These are phyloP conservation scores for Acanthochlamys bracteata DNA, from an alignment of 106 monocot species.

Conservation along the genomic window DNA sequence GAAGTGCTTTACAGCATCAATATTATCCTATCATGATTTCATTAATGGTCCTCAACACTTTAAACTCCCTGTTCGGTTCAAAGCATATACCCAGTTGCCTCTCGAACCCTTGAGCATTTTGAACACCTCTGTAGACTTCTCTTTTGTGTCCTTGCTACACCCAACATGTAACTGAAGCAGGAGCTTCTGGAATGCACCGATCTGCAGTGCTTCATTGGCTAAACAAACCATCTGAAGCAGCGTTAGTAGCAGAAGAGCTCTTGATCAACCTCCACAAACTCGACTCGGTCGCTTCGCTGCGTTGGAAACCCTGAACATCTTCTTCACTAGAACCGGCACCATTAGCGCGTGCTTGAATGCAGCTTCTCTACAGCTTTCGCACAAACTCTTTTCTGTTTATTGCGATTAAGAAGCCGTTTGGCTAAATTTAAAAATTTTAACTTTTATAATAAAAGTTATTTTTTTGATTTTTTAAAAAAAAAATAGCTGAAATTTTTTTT, in stretches of 20 bases:
- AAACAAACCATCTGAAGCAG: neutral
- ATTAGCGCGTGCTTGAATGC: conserved; percentile 18
- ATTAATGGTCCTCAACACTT: conserved; percentile 13
- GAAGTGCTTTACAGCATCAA: no score
- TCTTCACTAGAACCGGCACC: conserved; percentile 25
- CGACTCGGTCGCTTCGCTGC: conserved; percentile 8
- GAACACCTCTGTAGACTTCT: conserved; percentile 21
- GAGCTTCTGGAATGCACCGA: conserved; percentile 43
- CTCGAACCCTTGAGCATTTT: conserved; percentile 15
- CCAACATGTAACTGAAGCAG: conserved; percentile 32
- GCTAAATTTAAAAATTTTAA: no score
- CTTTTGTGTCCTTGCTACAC: conserved; percentile 24
- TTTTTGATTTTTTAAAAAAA: no score
- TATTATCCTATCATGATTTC: no score
- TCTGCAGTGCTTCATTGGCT: conserved; percentile 13
- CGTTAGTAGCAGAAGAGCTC: neutral
- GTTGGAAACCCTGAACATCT: conserved; percentile 8
- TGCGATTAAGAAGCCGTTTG: no score
- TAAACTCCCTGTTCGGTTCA: conserved; percentile 10
- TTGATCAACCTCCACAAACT: neutral
- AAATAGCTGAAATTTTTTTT: no score
- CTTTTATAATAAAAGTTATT: no score
- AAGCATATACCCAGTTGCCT: conserved; percentile 12
- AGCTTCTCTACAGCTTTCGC: conserved; percentile 13
- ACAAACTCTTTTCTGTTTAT: neutral